phyloP scores from a whole-genome alignment of 805 yeast species.

The Candida chauliodis region DNA sequence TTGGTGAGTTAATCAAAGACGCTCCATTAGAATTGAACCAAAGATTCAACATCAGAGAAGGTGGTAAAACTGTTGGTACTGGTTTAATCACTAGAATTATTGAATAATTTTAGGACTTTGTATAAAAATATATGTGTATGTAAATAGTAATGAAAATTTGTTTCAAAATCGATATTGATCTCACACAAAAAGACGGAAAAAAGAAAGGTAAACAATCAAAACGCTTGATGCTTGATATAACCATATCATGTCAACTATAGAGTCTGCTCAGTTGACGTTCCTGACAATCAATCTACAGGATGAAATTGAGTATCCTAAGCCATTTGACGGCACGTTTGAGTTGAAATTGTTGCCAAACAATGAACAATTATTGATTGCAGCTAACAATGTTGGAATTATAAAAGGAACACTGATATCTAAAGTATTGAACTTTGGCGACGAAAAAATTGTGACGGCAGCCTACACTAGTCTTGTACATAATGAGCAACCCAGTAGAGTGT shows the following conservation, averaged over 20 bases:
- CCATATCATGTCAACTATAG: constrained; percentile 6
- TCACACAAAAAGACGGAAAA: not conserved
- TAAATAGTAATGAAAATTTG: not conserved
- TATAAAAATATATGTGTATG: not conserved
- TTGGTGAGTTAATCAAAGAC: constrained; percentile 82
- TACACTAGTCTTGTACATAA: constrained; percentile 47
- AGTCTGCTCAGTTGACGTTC: constrained; percentile 16
- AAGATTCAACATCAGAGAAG: constrained; percentile 99
- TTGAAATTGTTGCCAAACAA: constrained; percentile 23
- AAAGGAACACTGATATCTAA: constrained; percentile 46
- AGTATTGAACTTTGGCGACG: constrained; percentile 48
- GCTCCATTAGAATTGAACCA: constrained; percentile 94
- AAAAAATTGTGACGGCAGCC: constrained; percentile 55
- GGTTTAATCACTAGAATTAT: constrained; percentile 93
- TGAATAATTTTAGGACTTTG: constrained; percentile 48
- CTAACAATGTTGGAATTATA: constrained; percentile 44
- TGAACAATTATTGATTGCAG: constrained; percentile 33
- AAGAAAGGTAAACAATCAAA: not conserved
- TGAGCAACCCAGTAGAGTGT: constrained; percentile 12
- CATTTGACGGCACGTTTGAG: constrained; percentile 13
- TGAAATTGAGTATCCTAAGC: constrained; percentile 20
- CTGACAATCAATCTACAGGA: constrained; percentile 31
- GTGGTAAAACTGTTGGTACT: constrained; percentile 98
- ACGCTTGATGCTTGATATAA: no score
- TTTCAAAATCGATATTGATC: not conserved